These are phyloP conservation scores for Tilletia caries DNA, from an alignment of 1,284 basidiomycete genomes.

Conservation along the genomic window DNA sequence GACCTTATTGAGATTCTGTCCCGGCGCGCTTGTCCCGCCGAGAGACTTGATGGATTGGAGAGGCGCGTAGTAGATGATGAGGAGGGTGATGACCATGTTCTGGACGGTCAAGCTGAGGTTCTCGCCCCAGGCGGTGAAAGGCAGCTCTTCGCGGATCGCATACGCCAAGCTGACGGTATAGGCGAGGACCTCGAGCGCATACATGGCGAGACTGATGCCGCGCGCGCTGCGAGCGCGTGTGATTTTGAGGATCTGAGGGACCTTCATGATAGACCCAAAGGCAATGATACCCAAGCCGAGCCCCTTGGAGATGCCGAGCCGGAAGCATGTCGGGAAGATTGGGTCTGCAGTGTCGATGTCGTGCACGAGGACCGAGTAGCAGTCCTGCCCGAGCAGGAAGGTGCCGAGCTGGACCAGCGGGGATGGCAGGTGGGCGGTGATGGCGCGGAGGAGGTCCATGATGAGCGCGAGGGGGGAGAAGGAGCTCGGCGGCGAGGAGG, in stretches of 20 bases:
- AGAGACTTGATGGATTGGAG: slow-evolving; percentile 24
- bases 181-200: slow-evolving; percentile 67
- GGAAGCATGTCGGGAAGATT: slow-evolving; percentile 64
- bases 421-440: slow-evolving; percentile 5
- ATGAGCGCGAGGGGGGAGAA: background rate
- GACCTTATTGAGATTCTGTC: slow-evolving; percentile 23
- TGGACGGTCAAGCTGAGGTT: slow-evolving; percentile 51
- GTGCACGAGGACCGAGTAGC: slow-evolving; percentile 84
- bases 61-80: slow-evolving; percentile 47
- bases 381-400: slow-evolving; percentile 58
- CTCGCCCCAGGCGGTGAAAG: slow-evolving; percentile 85
- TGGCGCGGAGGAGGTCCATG: slow-evolving; percentile 11
- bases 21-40: slow-evolving; percentile 21
- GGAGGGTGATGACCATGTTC: slow-evolving; percentile 49
- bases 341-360: slow-evolving; percentile 79
- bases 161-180: slow-evolving; percentile 81
- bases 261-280: slow-evolving; percentile 90
- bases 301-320: slow-evolving; percentile 85
- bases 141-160: slow-evolving; percentile 74
- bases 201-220: slow-evolving; percentile 66
- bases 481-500: background rate
- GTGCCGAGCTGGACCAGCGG: slow-evolving; percentile 1
- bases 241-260: slow-evolving; percentile 73
- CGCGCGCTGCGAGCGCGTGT: slow-evolving; percentile 66
- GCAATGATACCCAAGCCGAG: slow-evolving; percentile 87